Evolutionary conservation across 495 filamentous ascomycete species (phyloP).

Genomic region (Trichoderma reesei): DNA sequence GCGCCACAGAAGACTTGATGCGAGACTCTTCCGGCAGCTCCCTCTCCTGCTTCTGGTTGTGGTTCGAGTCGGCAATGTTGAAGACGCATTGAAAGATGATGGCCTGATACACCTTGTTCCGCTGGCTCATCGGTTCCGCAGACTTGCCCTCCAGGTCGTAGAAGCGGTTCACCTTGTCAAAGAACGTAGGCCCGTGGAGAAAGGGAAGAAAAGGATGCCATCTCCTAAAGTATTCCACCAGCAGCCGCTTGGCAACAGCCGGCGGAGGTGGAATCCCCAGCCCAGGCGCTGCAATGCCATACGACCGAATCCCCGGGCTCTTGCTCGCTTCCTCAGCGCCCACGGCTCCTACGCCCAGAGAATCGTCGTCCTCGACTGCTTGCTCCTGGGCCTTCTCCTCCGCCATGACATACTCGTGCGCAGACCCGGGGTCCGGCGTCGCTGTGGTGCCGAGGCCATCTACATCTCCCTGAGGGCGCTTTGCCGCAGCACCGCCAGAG

Average conservation of each 20-base stretch:
- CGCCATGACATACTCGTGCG: neutral
- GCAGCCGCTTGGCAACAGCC: neutral
- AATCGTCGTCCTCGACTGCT: neutral
- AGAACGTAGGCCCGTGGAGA: conserved; percentile 1
- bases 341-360: neutral
- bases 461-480: neutral
- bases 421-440: neutral
- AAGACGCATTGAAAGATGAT: conserved; percentile 6
- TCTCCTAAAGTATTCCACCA: conserved; percentile 1
- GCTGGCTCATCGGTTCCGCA: conserved; percentile 5
- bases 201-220: neutral
- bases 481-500: neutral
- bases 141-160: neutral
- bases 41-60: conserved; percentile 1
- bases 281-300: neutral
- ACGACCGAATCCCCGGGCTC: neutral
- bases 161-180: conserved; percentile 1
- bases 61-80: conserved; percentile 2
- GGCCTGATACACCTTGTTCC: conserved; percentile 4
- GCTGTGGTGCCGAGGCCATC: neutral
- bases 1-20: neutral
- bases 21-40: neutral
- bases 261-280: neutral
- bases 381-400: conserved; percentile 7
- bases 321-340: conserved; percentile 3